Conservation (phyloP, 345 rosid genomes). For the Brassica juncea region DNA sequence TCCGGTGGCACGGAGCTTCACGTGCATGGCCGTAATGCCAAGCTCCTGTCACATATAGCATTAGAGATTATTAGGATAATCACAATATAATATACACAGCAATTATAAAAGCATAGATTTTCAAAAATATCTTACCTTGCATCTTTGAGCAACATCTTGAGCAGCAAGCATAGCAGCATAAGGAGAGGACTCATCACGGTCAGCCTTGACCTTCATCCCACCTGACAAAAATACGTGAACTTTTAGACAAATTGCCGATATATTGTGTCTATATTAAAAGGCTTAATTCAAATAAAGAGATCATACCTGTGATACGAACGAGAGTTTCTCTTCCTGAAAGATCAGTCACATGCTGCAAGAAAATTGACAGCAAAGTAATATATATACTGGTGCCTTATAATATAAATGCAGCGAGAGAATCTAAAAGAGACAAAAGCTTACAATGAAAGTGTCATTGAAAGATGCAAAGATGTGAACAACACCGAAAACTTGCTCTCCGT, state of each 20-base stretch:
- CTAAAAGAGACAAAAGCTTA: constrained; percentile 18
- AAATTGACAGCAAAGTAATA: too few relatives aligned
- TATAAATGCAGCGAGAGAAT: not conserved
- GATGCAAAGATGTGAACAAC: constrained; percentile 79
- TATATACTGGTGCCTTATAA: not conserved
- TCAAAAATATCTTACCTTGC: constrained; percentile 53
- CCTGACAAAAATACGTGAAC: constrained; percentile 32
- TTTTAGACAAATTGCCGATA: too few relatives aligned
- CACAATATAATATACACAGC: not conserved
- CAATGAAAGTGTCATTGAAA: constrained; percentile 79
- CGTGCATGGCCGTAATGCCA: constrained; percentile 77
- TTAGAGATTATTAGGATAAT: not conserved
- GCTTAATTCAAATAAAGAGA: not conserved
- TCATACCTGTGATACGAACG: constrained; percentile 78
- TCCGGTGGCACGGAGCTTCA: constrained; percentile 85
- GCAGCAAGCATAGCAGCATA: constrained; percentile 94
- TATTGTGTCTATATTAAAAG: too few relatives aligned
- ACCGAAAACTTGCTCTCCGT: constrained; percentile 81
- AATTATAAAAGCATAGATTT: not conserved
- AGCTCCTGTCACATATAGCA: constrained; percentile 50
- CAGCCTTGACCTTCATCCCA: constrained; percentile 96
- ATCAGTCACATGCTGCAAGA: constrained; percentile 82
- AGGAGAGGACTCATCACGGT: constrained; percentile 81
- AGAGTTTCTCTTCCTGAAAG: constrained; percentile 84
- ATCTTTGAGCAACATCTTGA: constrained; percentile 72